phyloP scores from a whole-genome alignment of 1,284 basidiomycete genomes.

The Ganoderma multipileum region DNA sequence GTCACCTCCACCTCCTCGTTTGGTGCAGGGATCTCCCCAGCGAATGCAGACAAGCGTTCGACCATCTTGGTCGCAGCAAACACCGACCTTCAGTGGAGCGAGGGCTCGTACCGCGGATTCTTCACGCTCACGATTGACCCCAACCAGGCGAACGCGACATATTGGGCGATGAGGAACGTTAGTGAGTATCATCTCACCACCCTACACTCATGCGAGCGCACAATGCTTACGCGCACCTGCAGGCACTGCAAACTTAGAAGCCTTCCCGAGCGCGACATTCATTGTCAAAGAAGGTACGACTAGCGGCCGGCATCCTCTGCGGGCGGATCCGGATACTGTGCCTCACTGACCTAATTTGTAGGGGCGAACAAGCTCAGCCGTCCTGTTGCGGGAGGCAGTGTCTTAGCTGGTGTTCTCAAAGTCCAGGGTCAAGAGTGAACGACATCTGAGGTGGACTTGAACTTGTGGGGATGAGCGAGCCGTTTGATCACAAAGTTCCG shows the following conservation, averaged over 20 bases:
- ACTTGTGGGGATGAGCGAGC: background rate
- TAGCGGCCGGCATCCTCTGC: background rate
- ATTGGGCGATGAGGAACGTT: slow-evolving; percentile 65
- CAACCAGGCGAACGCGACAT: slow-evolving; percentile 57
- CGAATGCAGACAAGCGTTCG: slow-evolving; percentile 50
- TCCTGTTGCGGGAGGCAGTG: slow-evolving; percentile 60
- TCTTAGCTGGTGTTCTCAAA: slow-evolving; percentile 50
- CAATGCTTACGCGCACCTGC: background rate
- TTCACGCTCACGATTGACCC: slow-evolving; percentile 60
- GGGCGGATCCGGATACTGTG: background rate
- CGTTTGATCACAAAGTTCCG: background rate
- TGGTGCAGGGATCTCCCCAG: slow-evolving; percentile 51
- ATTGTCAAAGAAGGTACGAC: slow-evolving; percentile 43
- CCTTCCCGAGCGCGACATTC: slow-evolving; percentile 55
- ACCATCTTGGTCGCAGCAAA: slow-evolving; percentile 51
- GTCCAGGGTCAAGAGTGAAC: slow-evolving; percentile 11
- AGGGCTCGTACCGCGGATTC: slow-evolving; percentile 69
- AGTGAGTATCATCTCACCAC: slow-evolving; percentile 40
- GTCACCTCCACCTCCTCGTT: slow-evolving; percentile 63
- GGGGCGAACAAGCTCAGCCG: slow-evolving; percentile 60
- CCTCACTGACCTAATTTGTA: slow-evolving; percentile 16
- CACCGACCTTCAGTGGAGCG: slow-evolving; percentile 68
- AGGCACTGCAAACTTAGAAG: slow-evolving; percentile 56
- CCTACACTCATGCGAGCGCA: background rate
- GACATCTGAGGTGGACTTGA: background rate